phyloP scores from a whole-genome alignment of 352 stramenopile species.

The Elongisporangium anandrum region DNA sequence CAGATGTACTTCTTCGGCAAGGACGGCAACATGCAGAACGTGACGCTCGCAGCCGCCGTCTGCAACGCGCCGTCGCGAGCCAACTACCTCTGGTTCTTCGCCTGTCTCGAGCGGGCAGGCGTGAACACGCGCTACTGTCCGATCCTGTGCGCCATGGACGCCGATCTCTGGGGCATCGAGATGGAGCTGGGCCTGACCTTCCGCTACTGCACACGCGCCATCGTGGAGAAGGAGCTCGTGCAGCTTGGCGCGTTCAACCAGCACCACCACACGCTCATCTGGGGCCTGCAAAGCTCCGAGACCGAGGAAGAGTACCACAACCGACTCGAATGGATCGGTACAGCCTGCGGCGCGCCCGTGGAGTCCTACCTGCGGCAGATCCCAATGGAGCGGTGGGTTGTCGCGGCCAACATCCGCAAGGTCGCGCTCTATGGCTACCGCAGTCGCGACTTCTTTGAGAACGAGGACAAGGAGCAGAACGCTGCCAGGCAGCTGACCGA shows the following conservation, averaged over 20 bases:
- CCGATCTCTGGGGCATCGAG: slow-evolving; percentile 28
- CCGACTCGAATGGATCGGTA: slow-evolving; percentile 49
- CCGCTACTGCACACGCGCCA: slow-evolving; percentile 44
- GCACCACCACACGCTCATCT: slow-evolving; percentile 47
- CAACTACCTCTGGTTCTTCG: slow-evolving; percentile 54
- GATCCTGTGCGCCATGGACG: slow-evolving; percentile 33
- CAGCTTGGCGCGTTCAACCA: slow-evolving; percentile 33
- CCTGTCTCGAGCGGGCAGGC: slow-evolving; percentile 28
- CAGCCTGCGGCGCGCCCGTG: slow-evolving; percentile 30
- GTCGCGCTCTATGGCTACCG: slow-evolving; percentile 43
- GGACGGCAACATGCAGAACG: slow-evolving; percentile 42
- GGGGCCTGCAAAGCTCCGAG: slow-evolving; percentile 41
- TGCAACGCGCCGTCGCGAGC: slow-evolving; percentile 29
- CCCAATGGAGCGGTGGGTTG: slow-evolving; percentile 39
- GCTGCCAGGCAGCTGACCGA: slow-evolving; percentile 1
- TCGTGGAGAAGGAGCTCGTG: slow-evolving; percentile 45
- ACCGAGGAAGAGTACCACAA: slow-evolving; percentile 43
- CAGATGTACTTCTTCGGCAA: slow-evolving; percentile 49
- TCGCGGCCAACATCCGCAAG: slow-evolving; percentile 36
- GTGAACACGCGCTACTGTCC: slow-evolving; percentile 37
- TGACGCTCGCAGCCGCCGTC: slow-evolving; percentile 36
- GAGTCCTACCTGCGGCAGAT: slow-evolving; percentile 37
- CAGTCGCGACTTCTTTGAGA: slow-evolving; percentile 46
- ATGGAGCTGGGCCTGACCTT: slow-evolving; percentile 35
- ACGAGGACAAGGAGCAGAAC: slow-evolving; percentile 18